phyloP scores from a whole-genome alignment of 1,284 basidiomycete genomes.

The Cryptococcus hybrid region DNA sequence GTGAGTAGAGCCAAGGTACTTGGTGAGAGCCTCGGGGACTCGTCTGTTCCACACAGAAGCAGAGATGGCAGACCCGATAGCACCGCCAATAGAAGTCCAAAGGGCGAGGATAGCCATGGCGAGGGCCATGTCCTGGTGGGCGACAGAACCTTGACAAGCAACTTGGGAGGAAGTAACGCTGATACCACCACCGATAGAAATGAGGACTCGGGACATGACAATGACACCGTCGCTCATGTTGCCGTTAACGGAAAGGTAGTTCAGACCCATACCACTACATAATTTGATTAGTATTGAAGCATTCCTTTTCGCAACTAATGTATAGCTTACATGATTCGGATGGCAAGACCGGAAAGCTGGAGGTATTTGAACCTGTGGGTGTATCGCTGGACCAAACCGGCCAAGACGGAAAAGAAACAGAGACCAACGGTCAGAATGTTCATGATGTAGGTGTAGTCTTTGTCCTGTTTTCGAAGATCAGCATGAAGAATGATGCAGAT shows the following conservation, averaged over 20 bases:
- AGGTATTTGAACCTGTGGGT: constrained; percentile 52
- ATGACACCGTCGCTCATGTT: constrained; percentile 27
- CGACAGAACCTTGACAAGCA: constrained; percentile 41
- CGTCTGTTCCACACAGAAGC: constrained; percentile 40
- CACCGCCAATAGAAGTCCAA: constrained; percentile 42
- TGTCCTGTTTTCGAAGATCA: constrained; percentile 7
- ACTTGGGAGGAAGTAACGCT: constrained; percentile 43
- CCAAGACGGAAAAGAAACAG: constrained; percentile 44
- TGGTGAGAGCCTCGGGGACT: constrained; percentile 22
- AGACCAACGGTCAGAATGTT: constrained; percentile 44
- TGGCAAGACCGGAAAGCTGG: constrained; percentile 31
- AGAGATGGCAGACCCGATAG: constrained; percentile 39
- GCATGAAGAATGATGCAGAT: neutral
- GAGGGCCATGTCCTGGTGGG: constrained; percentile 43
- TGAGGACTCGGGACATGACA: constrained; percentile 25
- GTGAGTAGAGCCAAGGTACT: constrained; percentile 13
- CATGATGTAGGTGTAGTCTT: constrained; percentile 34
- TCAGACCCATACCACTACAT: neutral
- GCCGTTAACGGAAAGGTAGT: neutral
- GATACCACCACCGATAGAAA: constrained; percentile 31
- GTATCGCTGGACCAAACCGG: constrained; percentile 46
- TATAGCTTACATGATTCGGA: constrained; percentile 27
- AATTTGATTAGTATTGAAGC: neutral
- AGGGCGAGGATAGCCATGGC: constrained; percentile 42
- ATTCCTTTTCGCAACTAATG: neutral